phyloP scores from a whole-genome alignment of 331 rosid species.

The Acacia concinna region DNA sequence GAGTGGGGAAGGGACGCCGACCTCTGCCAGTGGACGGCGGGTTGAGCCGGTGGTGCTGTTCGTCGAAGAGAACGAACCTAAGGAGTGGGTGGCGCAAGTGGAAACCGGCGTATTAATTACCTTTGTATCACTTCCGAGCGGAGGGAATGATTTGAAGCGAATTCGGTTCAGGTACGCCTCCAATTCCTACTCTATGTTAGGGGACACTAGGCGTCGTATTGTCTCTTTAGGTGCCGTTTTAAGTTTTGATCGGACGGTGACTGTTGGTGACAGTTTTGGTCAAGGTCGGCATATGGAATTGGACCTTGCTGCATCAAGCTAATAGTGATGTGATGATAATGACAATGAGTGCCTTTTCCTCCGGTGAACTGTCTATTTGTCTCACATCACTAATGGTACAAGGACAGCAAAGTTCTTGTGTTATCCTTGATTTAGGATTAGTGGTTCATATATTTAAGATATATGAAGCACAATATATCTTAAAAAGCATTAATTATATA shows the following conservation, averaged over 20 bases:
- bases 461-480: neutral
- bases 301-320: conserved; percentile 15
- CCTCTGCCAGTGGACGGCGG: conserved; percentile 55
- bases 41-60: conserved; percentile 60
- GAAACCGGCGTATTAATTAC: conserved; percentile 96
- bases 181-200: neutral
- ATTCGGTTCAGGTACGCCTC: conserved; percentile 81
- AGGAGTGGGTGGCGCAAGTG: conserved; percentile 98
- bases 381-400: neutral
- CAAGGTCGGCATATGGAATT: neutral
- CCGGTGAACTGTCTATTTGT: conserved; percentile 24
- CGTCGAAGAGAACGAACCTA: conserved; percentile 74
- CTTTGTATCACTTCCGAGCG: conserved; percentile 84
- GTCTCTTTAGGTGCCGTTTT: conserved; percentile 31
- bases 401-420: neutral
- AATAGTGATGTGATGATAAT: conserved; percentile 23
- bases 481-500: neutral
- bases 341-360: conserved; percentile 7
- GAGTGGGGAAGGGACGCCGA: conserved; percentile 94
- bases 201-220: conserved; percentile 10
- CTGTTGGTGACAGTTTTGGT: neutral
- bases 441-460: neutral
- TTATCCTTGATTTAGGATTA: neutral
- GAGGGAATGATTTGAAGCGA: conserved; percentile 93
- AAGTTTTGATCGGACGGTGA: conserved; percentile 25